Base-by-base conservation (phyloP, 2,329 filamentous ascomycete species). In the Fusarium mexicanum region DNA sequence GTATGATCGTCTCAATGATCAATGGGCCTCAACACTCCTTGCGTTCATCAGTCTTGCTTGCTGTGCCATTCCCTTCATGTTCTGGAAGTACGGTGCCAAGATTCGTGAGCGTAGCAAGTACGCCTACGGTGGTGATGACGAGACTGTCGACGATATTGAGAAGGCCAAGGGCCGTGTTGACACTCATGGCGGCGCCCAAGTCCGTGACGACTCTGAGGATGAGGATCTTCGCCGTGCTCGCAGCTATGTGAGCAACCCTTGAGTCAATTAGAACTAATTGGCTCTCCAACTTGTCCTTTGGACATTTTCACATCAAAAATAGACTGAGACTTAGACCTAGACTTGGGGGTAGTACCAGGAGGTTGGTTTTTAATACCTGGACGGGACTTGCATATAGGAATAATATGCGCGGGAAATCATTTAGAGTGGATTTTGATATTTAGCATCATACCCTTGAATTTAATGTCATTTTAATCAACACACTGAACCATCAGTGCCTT, bases 1-100 rank as follows among this genome's bases (percentile, higher is more conserved):
- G 93, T 95, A 94, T 82, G 81, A 87, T 54, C 87, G 91, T 6
- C 86, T 96, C 20, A 91, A 91, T 14, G 87, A 94, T 81, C 90
- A 94, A 80, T 96, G 94, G 93, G 94, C 94, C 0, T 91, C 90
- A 57, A 87, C 88, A 0, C 86, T 96, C 16, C 84, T 96, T 14
- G 93, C 89, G 0, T 95, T 95, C 76, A 86, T 97, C 75, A 90
- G 88, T 22, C 84, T 97, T 11, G 92, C 89, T 1, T 97, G 94
- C 84, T 97, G 94, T 80, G 89, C 86, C 1, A 97, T 97, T 74
- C 94, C 94, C 0, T 97, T 92, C 80, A 81, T 94, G 33, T 97
- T 98, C 83, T 97, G 92, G 86, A 90, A 86, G 78, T 94, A 90
- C 76, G 94, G 94, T 8, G 93, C 91, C 22, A 81, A 81, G 10